Conservation (phyloP, 139 green algal genomes). For the Coelastrella sp. region DNA sequence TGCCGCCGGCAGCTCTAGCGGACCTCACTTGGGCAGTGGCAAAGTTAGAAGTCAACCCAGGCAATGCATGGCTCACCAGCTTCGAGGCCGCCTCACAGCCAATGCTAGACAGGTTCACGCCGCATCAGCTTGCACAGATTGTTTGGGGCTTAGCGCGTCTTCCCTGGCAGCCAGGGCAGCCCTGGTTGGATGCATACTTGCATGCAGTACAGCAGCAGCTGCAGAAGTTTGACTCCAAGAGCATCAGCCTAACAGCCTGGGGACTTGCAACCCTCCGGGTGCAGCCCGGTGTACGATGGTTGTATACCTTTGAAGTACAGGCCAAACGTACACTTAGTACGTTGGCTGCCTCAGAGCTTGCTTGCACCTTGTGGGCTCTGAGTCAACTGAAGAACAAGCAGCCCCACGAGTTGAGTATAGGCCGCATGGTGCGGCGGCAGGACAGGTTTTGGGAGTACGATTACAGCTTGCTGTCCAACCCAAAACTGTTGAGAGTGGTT, state of each 20-base stretch:
- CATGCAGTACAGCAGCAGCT: conserved; percentile 1
- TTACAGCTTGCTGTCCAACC: conserved; percentile 17
- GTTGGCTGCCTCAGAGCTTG: conserved; percentile 37
- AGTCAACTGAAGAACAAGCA: conserved; percentile 30
- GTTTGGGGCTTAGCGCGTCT: conserved; percentile 44
- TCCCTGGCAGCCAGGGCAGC: background rate
- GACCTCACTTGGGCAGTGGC: conserved; percentile 39
- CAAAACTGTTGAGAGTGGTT: conserved; percentile 30
- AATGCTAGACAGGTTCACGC: conserved; percentile 10
- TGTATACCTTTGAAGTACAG: conserved; percentile 28
- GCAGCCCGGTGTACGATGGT: background rate
- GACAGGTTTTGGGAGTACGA: conserved; percentile 21
- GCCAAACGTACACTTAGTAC: background rate
- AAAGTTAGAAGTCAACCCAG: conserved; percentile 9
- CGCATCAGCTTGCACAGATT: conserved; percentile 36
- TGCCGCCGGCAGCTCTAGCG: conserved; percentile 7
- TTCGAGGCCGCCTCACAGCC: conserved; percentile 12
- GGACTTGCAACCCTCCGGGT: conserved; percentile 30
- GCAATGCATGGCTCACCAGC: background rate
- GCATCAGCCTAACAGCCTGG: conserved; percentile 29
- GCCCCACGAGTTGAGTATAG: conserved; percentile 35
- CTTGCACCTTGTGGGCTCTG: conserved; percentile 46
- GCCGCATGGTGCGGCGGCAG: conserved; percentile 27
- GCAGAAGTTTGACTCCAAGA: conserved; percentile 41
- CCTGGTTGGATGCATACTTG: background rate